Evolutionary conservation across 176 grass and related monocot genomes (phyloP).

Genomic region (Ensete glaucum): DNA sequence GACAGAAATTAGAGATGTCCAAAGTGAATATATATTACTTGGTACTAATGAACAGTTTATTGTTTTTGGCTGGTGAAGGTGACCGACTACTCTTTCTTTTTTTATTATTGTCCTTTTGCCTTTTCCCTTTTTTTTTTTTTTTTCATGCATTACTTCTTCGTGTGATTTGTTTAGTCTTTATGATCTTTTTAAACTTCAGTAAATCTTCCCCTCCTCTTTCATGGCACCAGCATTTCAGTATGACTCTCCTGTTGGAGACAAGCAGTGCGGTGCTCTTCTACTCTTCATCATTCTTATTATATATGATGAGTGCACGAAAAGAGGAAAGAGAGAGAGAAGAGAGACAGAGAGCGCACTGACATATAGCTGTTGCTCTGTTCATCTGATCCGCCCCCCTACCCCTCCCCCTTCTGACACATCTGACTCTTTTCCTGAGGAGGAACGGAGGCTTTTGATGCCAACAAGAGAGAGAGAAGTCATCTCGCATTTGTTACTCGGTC

Average conservation of each 20-base stretch:
- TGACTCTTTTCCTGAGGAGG: neutral
- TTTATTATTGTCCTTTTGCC: neutral
- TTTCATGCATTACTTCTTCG: neutral
- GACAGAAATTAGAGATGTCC: too few relatives aligned
- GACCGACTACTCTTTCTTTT: too few relatives aligned
- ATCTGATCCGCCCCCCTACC: neutral
- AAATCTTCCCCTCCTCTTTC: neutral
- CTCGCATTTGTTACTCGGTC: neutral
- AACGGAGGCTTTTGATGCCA: neutral
- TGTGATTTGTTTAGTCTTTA: neutral
- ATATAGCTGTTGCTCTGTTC: neutral
- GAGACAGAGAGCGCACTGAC: neutral
- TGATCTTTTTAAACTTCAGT: neutral
- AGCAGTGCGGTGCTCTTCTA: too few relatives aligned
- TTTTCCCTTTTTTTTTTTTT: neutral
- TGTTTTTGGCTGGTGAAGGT: too few relatives aligned
- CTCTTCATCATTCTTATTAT: too few relatives aligned
- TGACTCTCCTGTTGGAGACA: too few relatives aligned
- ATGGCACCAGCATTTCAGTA: neutral
- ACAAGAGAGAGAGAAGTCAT: neutral
- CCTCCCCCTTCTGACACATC: neutral
- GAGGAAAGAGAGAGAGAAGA: neutral
- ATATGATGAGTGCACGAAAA: neutral
- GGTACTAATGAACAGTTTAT: too few relatives aligned
- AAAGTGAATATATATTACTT: too few relatives aligned